Evolutionary conservation across 1,284 basidiomycete genomes (phyloP), one percentile per base, ranked within the genome.

Genomic region (Boletus sp.): DNA sequence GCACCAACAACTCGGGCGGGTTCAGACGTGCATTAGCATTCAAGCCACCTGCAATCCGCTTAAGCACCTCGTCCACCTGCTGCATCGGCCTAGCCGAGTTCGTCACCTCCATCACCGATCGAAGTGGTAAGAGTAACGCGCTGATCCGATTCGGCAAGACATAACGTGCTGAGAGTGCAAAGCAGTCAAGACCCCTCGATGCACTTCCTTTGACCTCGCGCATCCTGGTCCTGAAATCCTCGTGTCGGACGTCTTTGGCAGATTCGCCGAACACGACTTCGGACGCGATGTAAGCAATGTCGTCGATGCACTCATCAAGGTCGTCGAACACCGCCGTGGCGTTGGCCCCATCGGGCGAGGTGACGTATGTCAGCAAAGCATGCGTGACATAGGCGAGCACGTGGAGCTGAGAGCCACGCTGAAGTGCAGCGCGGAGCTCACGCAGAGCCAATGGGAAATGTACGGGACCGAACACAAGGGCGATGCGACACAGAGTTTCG

Each of bases 201-300:
- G 86, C 81, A 10, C 94, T 93, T 5, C 86, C 82, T 46, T 89
- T 84, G 25, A 96, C 95, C 77, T 98, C 95, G 27, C 90, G 85
- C 87, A 95, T 92, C 77, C 94, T 97, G 21, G 95, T 97, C 79
- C 91, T 94, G 86, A 95, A 97, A 30, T 91, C 96, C 67, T 97
- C 94, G 5, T 90, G 83, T 55, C 90, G 87, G 0, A 93, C 90
- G 70, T 98, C 95, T 73, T 94, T 94, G 14, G 92, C 93, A 0
- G 95, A 96, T 70, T 94, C 89, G 19, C 97, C 97, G 71, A 98
- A 98, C 56, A 98, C 85, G 59, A 98, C 97, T 71, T 98, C 97
- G 1, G 92, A 88, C 3, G 95, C 89, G 38, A 98, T 80, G 68
- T 92, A 85, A 1, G 91, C 89, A 2, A 94, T 81, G 66, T 94